Conservation (phyloP, 371 early-diverging fungal genomes). For the Zychaea mexicana region DNA sequence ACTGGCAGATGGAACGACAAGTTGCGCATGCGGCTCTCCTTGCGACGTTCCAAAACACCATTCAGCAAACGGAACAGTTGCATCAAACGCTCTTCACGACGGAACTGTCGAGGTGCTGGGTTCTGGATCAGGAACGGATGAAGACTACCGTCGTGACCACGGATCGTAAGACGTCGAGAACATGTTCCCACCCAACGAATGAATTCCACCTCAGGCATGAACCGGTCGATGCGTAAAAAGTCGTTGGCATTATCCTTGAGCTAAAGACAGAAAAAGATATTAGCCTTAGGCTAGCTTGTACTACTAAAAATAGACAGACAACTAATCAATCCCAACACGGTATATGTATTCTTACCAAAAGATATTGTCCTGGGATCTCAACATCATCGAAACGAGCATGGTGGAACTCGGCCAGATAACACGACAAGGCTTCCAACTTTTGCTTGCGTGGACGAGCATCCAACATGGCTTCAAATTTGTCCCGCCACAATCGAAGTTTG, state of each 20-base stretch:
- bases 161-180: slow-evolving; percentile 80
- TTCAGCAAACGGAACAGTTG: slow-evolving; percentile 93
- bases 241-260: slow-evolving; percentile 85
- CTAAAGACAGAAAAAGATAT: slow-evolving; percentile 20
- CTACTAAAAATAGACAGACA: background rate
- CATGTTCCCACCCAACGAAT: slow-evolving; percentile 79
- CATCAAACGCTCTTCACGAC: slow-evolving; percentile 92
- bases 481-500: slow-evolving; percentile 84
- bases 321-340: background rate
- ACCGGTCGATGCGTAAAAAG: slow-evolving; percentile 93
- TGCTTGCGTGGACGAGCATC: slow-evolving; percentile 81
- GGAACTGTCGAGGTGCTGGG: slow-evolving; percentile 81
- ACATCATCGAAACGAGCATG: slow-evolving; percentile 97
- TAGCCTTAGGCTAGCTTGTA: no score
- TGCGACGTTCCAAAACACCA: slow-evolving; percentile 74
- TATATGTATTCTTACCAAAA: slow-evolving; percentile 53
- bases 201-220: slow-evolving; percentile 86
- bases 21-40: slow-evolving; percentile 79
- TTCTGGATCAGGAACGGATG: slow-evolving; percentile 94
- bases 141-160: slow-evolving; percentile 89
- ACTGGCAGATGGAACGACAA: slow-evolving; percentile 90
- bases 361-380: slow-evolving; percentile 97
- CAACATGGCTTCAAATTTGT: slow-evolving; percentile 85
- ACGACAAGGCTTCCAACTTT: slow-evolving; percentile 83
- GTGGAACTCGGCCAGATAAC: slow-evolving; percentile 96